Base-by-base conservation (phyloP, 176 grass and related monocot species). In the Avena eriantha region DNA sequence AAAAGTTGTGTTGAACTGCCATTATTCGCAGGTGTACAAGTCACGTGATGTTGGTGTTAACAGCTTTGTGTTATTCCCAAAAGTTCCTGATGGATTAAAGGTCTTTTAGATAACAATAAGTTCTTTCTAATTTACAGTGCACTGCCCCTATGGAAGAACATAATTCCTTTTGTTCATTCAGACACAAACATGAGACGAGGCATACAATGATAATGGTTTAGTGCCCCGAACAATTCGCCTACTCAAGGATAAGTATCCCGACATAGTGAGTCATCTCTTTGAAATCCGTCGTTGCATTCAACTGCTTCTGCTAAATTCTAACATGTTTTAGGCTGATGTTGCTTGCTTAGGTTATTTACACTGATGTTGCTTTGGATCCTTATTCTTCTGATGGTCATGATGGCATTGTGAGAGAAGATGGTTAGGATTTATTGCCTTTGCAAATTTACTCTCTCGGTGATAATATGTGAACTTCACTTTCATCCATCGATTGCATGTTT, bases 311-410 rank as follows among this genome's bases (percentile, higher is more conserved):
- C 8, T 8, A 33, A 14, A 67, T 31, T 21, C 70, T 85, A 10
- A 68, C 45, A 78, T 80, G 47, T 64, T 26, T 69, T 1, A 35
- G 64, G 43, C 13, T 43, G 68, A 56, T 24, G 0, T 22, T 19
- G 15, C 2, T 33, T 21, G 15, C 78, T 57, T 83, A 96, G 97
- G 90, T 96, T 78, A 91, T 99, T 33, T 99, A 94, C 80, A 99
- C 97, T 23, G 94, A 99, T 73, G 92, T 99, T 73, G 94, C 94
- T 6, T 87, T 99, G 89, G 97, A 99, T 72, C 97, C 97, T 26
- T 99, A 99, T 87, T 96, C 92, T 54, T 99, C 97, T 75, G 97
- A 99, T 80, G 97, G 97, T 35, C 97, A 96, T 83, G 97, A 99
- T 96, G 94, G 97, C 57, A 99, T 99, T 57, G 94, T 99, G 70